Conservation (phyloP, 805 yeast genomes). For the Yamadazyma akitaensis region DNA sequence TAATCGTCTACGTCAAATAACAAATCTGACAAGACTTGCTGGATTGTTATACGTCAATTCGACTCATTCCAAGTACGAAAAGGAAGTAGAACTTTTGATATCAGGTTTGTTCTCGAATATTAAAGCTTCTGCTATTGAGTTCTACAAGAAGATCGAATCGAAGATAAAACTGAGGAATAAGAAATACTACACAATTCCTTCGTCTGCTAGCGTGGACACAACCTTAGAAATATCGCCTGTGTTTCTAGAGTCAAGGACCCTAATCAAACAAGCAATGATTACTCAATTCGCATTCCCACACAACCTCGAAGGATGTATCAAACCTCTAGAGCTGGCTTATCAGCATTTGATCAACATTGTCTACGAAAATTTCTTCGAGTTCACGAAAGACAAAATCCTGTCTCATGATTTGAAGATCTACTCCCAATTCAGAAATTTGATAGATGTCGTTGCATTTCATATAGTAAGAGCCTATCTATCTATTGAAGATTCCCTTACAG, state of each 20-base stretch:
- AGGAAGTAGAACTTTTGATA: constrained; percentile 31
- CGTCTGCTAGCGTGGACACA: constrained; percentile 24
- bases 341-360: constrained; percentile 25
- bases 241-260: constrained; percentile 36
- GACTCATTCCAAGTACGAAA: constrained; percentile 12
- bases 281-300: constrained; percentile 31
- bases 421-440: constrained; percentile 39
- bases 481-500: constrained; percentile 53
- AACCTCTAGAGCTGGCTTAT: constrained; percentile 32
- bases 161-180: constrained; percentile 31
- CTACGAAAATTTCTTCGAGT: constrained; percentile 14
- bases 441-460: constrained; percentile 63
- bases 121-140: constrained; percentile 27
- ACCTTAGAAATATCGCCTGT: constrained; percentile 31
- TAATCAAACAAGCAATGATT: constrained; percentile 34
- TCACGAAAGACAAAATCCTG: constrained; percentile 14
- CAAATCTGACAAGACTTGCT: constrained; percentile 28
- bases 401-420: constrained; percentile 30
- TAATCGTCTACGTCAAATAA: constrained; percentile 22
- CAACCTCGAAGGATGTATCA: constrained; percentile 28
- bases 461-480: constrained; percentile 60
- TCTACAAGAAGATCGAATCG: constrained; percentile 30
- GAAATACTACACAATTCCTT: constrained; percentile 37
- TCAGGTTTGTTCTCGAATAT: constrained; percentile 29
- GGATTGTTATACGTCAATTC: constrained; percentile 28